These are phyloP conservation scores for Leccinum colubrinum DNA, from an alignment of 1,284 basidiomycete genomes.

Conservation along the genomic window DNA sequence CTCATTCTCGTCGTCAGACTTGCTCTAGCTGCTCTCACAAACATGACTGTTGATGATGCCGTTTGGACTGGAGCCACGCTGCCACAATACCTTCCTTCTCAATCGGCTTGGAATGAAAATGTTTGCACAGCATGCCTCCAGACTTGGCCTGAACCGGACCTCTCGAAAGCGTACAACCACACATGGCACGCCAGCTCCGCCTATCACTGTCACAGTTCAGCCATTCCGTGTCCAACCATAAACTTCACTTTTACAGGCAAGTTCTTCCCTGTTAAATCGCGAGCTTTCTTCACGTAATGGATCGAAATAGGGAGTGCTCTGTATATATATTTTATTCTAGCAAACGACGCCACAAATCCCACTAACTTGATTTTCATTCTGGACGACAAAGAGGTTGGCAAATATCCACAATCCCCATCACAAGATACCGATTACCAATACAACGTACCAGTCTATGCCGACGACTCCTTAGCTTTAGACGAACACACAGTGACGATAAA, in stretches of 20 bases:
- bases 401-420: background rate
- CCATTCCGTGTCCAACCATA: background rate
- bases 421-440: background rate
- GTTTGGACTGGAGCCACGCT: background rate
- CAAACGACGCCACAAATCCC: background rate
- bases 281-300: background rate
- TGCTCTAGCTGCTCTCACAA: background rate
- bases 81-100: background rate
- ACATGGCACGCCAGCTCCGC: background rate
- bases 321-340: conserved; percentile 22
- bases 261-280: background rate
- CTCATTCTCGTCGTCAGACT: background rate
- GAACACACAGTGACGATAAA: conserved; percentile 10
- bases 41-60: background rate
- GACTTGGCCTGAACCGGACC: background rate
- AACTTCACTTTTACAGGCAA: conserved; percentile 16
- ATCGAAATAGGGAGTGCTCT: conserved; percentile 10
- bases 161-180: background rate
- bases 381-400: background rate
- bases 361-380: conserved; percentile 13
- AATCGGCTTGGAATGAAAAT: background rate
- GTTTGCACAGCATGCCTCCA: background rate
- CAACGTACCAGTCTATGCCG: conserved; percentile 13
- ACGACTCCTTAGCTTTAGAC: conserved; percentile 6
- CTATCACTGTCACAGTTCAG: background rate